Conservation (phyloP, 257 asterid species). For the Ballota nigra region DNA sequence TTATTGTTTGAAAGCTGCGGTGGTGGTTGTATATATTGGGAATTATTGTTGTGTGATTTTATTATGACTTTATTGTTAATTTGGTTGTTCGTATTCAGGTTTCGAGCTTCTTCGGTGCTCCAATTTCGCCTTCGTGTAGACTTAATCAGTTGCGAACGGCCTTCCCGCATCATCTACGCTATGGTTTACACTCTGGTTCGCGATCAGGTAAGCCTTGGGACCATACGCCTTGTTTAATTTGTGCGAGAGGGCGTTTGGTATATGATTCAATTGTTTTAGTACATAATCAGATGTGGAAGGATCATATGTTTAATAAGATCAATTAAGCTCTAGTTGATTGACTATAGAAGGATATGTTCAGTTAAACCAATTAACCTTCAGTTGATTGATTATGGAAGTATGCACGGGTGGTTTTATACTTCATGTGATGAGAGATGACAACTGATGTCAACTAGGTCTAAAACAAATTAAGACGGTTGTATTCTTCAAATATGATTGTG, state of each 20-base stretch:
- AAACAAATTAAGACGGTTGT: not conserved
- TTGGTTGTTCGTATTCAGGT: constrained; percentile 25
- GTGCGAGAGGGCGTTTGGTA: not conserved
- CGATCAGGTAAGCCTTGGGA: constrained; percentile 24
- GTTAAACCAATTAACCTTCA: not conserved
- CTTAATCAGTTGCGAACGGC: constrained; percentile 26
- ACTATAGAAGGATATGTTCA: not conserved
- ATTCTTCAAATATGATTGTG: not conserved
- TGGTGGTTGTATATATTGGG: not conserved
- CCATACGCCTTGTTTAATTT: constrained; percentile 7
- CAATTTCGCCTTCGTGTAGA: constrained; percentile 25
- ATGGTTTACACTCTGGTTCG: constrained; percentile 17
- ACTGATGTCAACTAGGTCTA: not conserved
- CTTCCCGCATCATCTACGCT: constrained; percentile 8
- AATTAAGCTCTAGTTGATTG: not conserved
- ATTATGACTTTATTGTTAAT: not conserved
- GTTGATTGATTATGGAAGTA: not conserved
- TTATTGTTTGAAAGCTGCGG: not conserved
- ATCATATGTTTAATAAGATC: not conserved
- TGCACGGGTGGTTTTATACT: not conserved
- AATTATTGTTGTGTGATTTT: not conserved
- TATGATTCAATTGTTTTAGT: not conserved
- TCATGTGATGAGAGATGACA: not conserved
- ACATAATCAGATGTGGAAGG: not conserved
- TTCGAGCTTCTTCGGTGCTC: constrained; percentile 34